Evolutionary conservation across 1,284 basidiomycete genomes (phyloP).

Genomic region (Termitomyces sp.): DNA sequence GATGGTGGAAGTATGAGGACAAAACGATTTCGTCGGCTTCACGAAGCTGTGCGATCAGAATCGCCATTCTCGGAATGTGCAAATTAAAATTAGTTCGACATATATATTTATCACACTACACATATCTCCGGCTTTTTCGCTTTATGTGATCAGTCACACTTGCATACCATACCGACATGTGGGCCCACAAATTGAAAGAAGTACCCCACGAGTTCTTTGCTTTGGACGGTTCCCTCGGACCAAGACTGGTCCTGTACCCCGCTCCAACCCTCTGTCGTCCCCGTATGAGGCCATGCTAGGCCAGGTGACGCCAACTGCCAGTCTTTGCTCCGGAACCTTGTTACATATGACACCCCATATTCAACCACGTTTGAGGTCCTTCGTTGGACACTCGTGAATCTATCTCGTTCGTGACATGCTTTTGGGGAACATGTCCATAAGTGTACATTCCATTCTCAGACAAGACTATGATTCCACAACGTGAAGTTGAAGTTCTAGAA

Average conservation of each 20-base stretch:
- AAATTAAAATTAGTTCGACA: constrained; percentile 16
- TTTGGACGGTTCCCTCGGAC: neutral
- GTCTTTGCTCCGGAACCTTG: neutral
- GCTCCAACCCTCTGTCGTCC: neutral
- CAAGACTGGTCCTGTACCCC: constrained; percentile 7
- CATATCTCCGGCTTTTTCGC: constrained; percentile 13
- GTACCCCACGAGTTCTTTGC: neutral
- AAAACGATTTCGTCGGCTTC: constrained; percentile 14
- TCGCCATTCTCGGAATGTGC: constrained; percentile 16
- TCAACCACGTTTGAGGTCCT: constrained; percentile 7
- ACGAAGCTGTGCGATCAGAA: constrained; percentile 19
- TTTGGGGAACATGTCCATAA: constrained; percentile 1
- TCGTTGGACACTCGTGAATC: neutral
- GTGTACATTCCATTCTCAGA: constrained; percentile 6
- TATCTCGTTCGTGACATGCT: neutral
- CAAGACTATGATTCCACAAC: constrained; percentile 6
- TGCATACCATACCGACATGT: neutral
- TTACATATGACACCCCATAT: neutral
- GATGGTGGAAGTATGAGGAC: constrained; percentile 20
- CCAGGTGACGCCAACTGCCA: neutral
- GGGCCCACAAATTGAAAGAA: neutral
- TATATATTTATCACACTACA: constrained; percentile 19
- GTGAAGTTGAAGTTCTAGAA: constrained; percentile 14
- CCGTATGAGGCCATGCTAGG: neutral
- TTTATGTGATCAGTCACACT: neutral